phyloP scores from a whole-genome alignment of 306 rosid genomes.

The Begonia fuchsioides region DNA sequence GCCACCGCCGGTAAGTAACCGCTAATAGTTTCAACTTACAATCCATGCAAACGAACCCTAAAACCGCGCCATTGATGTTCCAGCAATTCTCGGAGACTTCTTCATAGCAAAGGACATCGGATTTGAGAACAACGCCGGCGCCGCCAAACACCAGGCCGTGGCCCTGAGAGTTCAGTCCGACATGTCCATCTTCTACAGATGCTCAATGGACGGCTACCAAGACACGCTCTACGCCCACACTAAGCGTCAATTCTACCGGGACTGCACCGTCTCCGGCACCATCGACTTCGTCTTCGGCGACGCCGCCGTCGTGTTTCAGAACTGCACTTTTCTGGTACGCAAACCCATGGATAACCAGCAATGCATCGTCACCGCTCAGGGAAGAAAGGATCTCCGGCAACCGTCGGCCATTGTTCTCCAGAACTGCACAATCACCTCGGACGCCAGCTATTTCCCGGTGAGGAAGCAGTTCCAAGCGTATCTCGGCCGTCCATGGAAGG shows the following conservation, averaged over 20 bases:
- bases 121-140: conserved; percentile 46
- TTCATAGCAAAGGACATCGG: conserved; percentile 50
- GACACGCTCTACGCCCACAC: conserved; percentile 40
- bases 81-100: conserved; percentile 40
- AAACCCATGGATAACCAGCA: conserved; percentile 25
- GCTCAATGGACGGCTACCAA: conserved; percentile 41
- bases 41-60: neutral
- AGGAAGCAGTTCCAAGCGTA: conserved; percentile 12
- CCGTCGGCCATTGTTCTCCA: conserved; percentile 33
- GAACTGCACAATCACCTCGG: conserved; percentile 34
- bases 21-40: neutral
- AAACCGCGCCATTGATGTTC: neutral
- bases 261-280: conserved; percentile 35
- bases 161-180: conserved; percentile 36
- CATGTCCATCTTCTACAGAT: conserved; percentile 29
- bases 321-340: conserved; percentile 36
- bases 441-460: conserved; percentile 1
- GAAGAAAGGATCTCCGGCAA: conserved; percentile 18
- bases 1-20: conserved; percentile 48
- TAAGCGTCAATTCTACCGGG: conserved; percentile 41
- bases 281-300: conserved; percentile 44
- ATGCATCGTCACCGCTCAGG: conserved; percentile 52
- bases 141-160: conserved; percentile 32
- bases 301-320: conserved; percentile 25
- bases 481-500: conserved; percentile 62